Percentiles rank a stretch among this genome's conserved stretches.
Evolutionary conservation across 805 yeast genomes (phyloP).

Genomic region (Yarrowia porcina): DNA sequence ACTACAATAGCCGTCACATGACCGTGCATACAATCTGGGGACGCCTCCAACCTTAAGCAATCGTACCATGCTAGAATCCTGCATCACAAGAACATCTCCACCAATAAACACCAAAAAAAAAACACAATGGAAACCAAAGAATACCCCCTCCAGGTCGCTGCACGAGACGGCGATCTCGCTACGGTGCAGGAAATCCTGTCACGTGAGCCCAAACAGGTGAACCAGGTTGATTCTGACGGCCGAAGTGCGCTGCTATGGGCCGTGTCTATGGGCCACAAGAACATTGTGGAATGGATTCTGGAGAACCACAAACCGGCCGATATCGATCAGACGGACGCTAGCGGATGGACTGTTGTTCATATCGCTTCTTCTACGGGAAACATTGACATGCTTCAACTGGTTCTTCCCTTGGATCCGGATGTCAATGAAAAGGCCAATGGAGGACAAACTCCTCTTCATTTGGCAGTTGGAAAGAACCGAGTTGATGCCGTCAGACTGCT

Average conservation of each 20-base stretch:
- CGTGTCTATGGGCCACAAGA: slow-evolving; percentile 55
- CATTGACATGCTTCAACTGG: slow-evolving; percentile 46
- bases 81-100: not conserved
- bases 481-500: slow-evolving; percentile 51
- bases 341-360: slow-evolving; percentile 89
- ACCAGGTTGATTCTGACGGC: slow-evolving; percentile 62
- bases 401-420: slow-evolving; percentile 52
- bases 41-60: not conserved
- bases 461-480: slow-evolving; percentile 71
- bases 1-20: not conserved
- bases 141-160: slow-evolving; percentile 46
- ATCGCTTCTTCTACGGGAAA: slow-evolving; percentile 77
- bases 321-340: slow-evolving; percentile 66
- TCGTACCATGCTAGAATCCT: slow-evolving; percentile 2
- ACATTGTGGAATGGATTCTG: slow-evolving; percentile 45
- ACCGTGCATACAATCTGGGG: slow-evolving; percentile 4
- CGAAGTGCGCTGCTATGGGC: slow-evolving; percentile 92
- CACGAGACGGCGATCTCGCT: slow-evolving; percentile 55
- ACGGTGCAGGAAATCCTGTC: slow-evolving; percentile 51
- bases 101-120: not conserved
- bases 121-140: slow-evolving; percentile 25
- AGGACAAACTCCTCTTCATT: slow-evolving; percentile 72
- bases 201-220: slow-evolving; percentile 48
- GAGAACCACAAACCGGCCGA: slow-evolving; percentile 43
- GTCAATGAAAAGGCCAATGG: slow-evolving; percentile 58